phyloP scores from a whole-genome alignment of 31 red algal genomes.

The Bonnemaisonia californica region DNA sequence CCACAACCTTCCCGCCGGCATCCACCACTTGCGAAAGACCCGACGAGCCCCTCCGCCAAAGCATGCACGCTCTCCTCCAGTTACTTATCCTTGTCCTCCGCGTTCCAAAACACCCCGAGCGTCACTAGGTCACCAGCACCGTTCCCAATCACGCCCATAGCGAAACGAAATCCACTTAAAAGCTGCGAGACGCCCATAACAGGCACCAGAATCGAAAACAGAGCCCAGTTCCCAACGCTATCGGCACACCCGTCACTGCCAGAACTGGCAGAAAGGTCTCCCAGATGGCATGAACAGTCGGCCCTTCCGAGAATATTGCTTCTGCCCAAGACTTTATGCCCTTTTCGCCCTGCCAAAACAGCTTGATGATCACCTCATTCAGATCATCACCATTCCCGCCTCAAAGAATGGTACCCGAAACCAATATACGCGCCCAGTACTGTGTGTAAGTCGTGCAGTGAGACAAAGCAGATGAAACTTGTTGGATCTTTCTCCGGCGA shows the following conservation, averaged over 20 bases:
- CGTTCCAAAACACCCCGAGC: background rate
- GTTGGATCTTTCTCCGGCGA: background rate
- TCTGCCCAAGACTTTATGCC: background rate
- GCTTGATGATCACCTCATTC: background rate
- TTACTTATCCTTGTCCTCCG: background rate
- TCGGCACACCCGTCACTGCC: background rate
- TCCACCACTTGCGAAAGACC: background rate
- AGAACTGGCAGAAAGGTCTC: background rate
- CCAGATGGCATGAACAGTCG: background rate
- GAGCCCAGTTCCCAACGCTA: background rate
- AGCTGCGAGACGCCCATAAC: background rate
- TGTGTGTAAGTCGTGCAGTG: background rate
- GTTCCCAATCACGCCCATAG: background rate
- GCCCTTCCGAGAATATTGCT: background rate
- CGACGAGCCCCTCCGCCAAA: background rate
- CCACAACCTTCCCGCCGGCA: background rate
- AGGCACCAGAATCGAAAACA: background rate
- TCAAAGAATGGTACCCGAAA: background rate
- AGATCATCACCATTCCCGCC: background rate
- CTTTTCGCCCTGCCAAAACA: background rate
- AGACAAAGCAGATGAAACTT: background rate
- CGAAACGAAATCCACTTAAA: background rate
- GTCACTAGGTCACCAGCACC: background rate
- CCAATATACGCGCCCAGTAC: background rate
- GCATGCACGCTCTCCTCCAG: background rate